Base-by-base conservation (phyloP, 805 yeast species). In the Suhomyces emberorum region DNA sequence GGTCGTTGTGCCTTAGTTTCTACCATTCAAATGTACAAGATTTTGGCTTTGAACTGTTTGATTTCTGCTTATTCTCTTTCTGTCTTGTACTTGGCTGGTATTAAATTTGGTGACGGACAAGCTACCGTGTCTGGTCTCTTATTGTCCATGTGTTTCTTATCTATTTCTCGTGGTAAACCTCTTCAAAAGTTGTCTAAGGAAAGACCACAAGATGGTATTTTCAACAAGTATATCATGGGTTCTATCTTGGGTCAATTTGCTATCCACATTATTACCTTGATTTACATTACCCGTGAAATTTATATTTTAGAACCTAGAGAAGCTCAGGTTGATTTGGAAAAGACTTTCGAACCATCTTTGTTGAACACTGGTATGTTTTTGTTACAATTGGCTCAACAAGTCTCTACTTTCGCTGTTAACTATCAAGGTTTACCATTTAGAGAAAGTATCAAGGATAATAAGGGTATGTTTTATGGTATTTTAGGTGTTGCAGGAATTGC, bases 21-120 rank as follows among this genome's bases (percentile, higher is more conserved):
- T 12, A 93, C 98, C 7, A 89, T 93, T 57, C 98, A 93, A 69
- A 93, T 93, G 98, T 93, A 93, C 76, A 93, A 93, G 70, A 93
- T 93, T 55, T 70, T 93, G 58, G 98, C 98, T 0, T 75, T 93
- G 69, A 93, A 93, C 64, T 93, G 98, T 77, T 74, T 93, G 70
- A 88, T 93, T 64, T 83, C 95, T 48, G 98, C 98, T 21, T 93
- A 93, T 61, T 88, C 98, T 2, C 72, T 91, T 53, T 86, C 96
- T 28, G 96, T 93, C 26, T 77, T 93, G 57, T 93, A 86, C 62
- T 72, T 93, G 52, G 97, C 98, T 10, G 98, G 98, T 65, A 95
- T 93, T 55, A 93, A 93, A 65, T 88, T 91, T 61, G 97, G 98
- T 52, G 98, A 93, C 64, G 95, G 88, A 21, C 98, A 93, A 70